phyloP scores from a whole-genome alignment of 805 yeast genomes.

The Barnettozyma botsteinii region DNA sequence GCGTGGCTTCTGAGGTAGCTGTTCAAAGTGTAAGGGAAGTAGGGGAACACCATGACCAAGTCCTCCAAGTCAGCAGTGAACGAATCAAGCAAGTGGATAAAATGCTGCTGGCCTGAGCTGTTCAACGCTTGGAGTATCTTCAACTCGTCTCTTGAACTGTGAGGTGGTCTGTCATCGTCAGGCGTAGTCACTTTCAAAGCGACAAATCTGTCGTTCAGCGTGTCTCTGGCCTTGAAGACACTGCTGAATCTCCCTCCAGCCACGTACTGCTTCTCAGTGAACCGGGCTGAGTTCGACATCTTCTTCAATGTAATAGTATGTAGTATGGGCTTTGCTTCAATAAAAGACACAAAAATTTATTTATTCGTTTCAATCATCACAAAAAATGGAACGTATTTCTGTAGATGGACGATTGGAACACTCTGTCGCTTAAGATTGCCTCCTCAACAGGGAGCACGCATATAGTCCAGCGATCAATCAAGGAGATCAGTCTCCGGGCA shows the following conservation, averaged over 20 bases:
- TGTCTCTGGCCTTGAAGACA: constrained; percentile 29
- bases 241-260: constrained; percentile 41
- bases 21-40: constrained; percentile 31
- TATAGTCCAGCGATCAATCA: constrained; percentile 6
- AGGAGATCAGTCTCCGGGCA: constrained; percentile 31
- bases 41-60: constrained; percentile 38
- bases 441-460: constrained; percentile 4
- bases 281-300: constrained; percentile 9
- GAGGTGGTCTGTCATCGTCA: constrained; percentile 50
- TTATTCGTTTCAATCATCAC: too few species aligned
- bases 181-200: constrained; percentile 46
- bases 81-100: constrained; percentile 23
- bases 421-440: constrained; percentile 40
- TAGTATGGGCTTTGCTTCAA: too few species aligned
- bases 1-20: constrained; percentile 30
- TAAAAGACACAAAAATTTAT: too few species aligned
- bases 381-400: too few species aligned
- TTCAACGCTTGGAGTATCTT: constrained; percentile 27
- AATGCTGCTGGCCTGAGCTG: constrained; percentile 11
- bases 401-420: constrained; percentile 36
- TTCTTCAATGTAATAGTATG: too few species aligned
- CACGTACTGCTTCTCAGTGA: constrained; percentile 21
- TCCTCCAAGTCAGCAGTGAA: constrained; percentile 27
- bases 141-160: constrained; percentile 42
- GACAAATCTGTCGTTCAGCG: constrained; percentile 14